phyloP scores from a whole-genome alignment of 257 asterid species.

The Lavandula angustifolia region DNA sequence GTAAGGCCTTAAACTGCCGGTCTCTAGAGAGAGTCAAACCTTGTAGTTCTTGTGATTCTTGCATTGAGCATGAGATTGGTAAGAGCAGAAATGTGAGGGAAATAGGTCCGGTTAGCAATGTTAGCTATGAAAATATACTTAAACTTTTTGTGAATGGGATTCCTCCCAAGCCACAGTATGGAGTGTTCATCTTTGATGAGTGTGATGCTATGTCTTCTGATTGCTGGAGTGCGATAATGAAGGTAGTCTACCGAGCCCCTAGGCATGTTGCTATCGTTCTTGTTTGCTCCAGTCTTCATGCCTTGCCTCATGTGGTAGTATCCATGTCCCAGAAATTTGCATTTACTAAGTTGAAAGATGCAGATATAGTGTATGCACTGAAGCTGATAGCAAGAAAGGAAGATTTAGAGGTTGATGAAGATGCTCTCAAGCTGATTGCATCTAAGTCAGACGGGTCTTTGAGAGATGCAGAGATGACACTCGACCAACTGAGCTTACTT shows the following conservation, averaged over 20 bases:
- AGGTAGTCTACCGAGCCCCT: constrained; percentile 74
- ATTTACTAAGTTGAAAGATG: constrained; percentile 83
- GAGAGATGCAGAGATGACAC: constrained; percentile 95
- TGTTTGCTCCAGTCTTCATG: constrained; percentile 76
- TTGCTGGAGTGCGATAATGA: constrained; percentile 73
- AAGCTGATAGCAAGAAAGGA: constrained; percentile 81
- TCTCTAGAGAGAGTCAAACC: constrained; percentile 74
- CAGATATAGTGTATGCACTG: constrained; percentile 70
- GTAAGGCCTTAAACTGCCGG: constrained; percentile 78
- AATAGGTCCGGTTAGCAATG: constrained; percentile 67
- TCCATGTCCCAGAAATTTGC: constrained; percentile 92
- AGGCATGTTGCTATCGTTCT: constrained; percentile 72
- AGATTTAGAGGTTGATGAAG: constrained; percentile 70
- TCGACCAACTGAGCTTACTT: constrained; percentile 81
- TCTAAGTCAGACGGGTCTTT: constrained; percentile 86
- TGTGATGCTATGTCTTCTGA: constrained; percentile 67
- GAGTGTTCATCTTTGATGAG: constrained; percentile 76
- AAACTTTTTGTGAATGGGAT: constrained; percentile 53
- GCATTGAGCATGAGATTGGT: constrained; percentile 58
- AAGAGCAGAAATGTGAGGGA: constrained; percentile 63
- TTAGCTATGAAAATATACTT: constrained; percentile 56
- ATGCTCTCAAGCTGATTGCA: constrained; percentile 85
- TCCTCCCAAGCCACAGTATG: constrained; percentile 51
- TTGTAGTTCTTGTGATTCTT: constrained; percentile 76
- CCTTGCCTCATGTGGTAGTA: constrained; percentile 74